These are phyloP conservation scores for Aegilops umbellulata DNA, from an alignment of 176 grass and related monocot genomes.

Conservation along the genomic window DNA sequence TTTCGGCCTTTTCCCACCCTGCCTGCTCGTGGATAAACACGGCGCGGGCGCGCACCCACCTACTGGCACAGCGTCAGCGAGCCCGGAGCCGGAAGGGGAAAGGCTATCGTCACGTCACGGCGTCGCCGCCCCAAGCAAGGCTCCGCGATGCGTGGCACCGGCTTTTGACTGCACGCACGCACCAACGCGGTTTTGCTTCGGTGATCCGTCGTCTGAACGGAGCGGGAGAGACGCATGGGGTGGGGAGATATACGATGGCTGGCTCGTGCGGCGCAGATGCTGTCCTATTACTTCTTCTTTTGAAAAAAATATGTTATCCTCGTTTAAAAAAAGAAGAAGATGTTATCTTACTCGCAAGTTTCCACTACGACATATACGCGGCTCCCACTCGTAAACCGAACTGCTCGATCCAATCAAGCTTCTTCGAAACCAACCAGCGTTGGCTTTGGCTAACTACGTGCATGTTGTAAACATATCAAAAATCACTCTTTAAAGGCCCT, in stretches of 20 bases:
- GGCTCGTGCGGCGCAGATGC: not conserved
- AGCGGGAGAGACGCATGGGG: too few relatives aligned
- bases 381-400: too few relatives aligned
- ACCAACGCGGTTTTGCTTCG: not conserved
- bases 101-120: not conserved
- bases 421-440: not conserved
- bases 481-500: too few relatives aligned
- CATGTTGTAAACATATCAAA: too few relatives aligned
- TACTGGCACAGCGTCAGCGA: not conserved
- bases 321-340: not conserved
- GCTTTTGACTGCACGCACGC: not conserved
- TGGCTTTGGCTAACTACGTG: not conserved
- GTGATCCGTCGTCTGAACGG: not conserved
- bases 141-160: not conserved
- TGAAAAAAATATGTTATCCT: not conserved
- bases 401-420: not conserved
- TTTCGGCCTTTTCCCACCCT: not conserved
- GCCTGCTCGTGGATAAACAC: constrained; percentile 8
- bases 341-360: not conserved
- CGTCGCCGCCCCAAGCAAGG: not conserved
- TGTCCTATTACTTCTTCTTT: not conserved
- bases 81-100: not conserved
- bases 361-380: too few relatives aligned
- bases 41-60: constrained; percentile 14
- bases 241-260: too few relatives aligned